Conservation (phyloP, 106 monocot genomes). For the Acorus calamus region DNA sequence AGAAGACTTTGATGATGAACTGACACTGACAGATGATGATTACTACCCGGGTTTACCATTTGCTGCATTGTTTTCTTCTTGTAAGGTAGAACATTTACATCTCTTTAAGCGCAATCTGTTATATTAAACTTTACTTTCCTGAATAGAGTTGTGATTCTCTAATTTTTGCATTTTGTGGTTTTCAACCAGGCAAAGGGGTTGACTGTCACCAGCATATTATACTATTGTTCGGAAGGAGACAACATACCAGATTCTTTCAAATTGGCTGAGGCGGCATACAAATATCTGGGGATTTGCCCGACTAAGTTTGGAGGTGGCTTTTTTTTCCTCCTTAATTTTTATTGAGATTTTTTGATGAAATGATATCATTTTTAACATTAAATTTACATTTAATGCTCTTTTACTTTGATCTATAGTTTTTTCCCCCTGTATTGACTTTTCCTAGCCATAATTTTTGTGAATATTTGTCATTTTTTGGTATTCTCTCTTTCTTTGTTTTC, state of each 20-base stretch:
- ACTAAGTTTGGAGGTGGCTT: conserved; percentile 39
- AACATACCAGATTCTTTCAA: conserved; percentile 77
- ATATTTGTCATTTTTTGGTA: too few relatives aligned
- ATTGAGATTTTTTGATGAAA: too few relatives aligned
- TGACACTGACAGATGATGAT: conserved; percentile 24
- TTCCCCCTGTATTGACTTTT: too few relatives aligned
- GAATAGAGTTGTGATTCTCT: background rate
- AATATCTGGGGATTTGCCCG: conserved; percentile 38
- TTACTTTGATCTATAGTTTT: too few relatives aligned
- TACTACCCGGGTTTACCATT: conserved; percentile 82
- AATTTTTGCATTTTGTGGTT: background rate
- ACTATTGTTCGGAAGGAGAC: conserved; percentile 95
- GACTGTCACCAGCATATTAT: conserved; percentile 81
- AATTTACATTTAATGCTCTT: too few relatives aligned
- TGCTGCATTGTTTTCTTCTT: conserved; percentile 76
- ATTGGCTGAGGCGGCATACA: conserved; percentile 70
- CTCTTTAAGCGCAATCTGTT: background rate
- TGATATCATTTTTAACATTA: too few relatives aligned
- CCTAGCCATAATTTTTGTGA: too few relatives aligned
- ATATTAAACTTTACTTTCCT: background rate
- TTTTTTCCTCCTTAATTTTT: too few relatives aligned
- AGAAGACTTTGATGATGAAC: conserved; percentile 40
- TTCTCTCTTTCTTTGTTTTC: too few relatives aligned
- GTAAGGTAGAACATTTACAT: conserved; percentile 42
- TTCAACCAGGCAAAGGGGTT: conserved; percentile 60